Evolutionary conservation across 495 filamentous ascomycete genomes (phyloP), one percentile per base, ranked within the genome.

Genomic region (Acidiella bohemica): DNA sequence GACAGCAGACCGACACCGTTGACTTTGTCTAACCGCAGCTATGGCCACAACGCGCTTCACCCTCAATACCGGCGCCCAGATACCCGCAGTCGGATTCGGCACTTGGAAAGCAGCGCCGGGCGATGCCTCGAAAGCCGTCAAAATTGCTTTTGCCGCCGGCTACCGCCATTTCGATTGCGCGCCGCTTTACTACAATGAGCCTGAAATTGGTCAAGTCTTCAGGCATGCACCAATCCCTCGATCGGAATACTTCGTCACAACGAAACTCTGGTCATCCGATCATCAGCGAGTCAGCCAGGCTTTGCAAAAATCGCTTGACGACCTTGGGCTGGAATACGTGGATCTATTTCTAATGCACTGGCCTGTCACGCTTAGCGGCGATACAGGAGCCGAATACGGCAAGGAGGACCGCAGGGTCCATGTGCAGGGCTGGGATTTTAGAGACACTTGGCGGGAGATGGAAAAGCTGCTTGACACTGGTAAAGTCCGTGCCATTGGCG

Each of bases 401-500:
- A n/a, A n/a, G n/a, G n/a, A n/a, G n/a, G n/a, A n/a, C n/a, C n/a
- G n/a, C n/a, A n/a, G n/a, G n/a, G n/a, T n/a, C n/a, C n/a, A n/a
- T n/a, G n/a, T n/a, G n/a, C n/a, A n/a, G n/a, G n/a, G n/a, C n/a
- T n/a, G n/a, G n/a, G 25, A 28, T n/a, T 28, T 8, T n/a, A n/a
- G 8, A n/a, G n/a, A n/a, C 25, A 59, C 24, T 55, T 71, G 62
- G 57, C 53, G 56, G 36, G 60, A 58, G 12, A 72, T 74, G 67
- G 64, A 70, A 23, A 67, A 71, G 47, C 56, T 81, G 0, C 58
- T 80, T 31, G 32, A 59, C 3, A 69, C 69, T 25, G 71, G 71
- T 49, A 67, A 70, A 47, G 63, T 68, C 26, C 65, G 68, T 46
- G 62, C 67, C 12, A 75, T 81, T 44, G 71, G 72, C 10, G 65